Base-by-base conservation (phyloP, 176 grass and related monocot species). In the Thinopyrum elongatum region DNA sequence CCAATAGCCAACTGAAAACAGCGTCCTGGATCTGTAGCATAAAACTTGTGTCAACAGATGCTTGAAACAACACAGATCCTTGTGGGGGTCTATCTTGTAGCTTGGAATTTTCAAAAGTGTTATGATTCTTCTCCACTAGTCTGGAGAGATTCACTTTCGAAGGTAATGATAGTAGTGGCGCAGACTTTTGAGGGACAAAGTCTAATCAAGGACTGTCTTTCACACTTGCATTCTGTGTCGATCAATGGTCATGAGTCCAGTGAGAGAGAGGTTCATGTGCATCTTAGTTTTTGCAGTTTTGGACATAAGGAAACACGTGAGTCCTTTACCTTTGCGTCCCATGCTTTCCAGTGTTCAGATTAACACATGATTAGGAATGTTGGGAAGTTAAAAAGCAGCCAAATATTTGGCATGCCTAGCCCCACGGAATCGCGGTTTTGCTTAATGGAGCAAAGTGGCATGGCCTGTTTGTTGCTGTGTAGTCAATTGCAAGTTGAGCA, bases 1-100 rank as follows among this genome's bases (percentile, higher is more conserved):
- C 92, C 90, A 93, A 94, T 97, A 34, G 86, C 26, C 34, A 76
- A 84, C 76, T 88, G 90, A 89, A 91, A 92, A 83, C 79, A 86
- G 70, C 71, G 65, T 83, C 47, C 39, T 44, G 44, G 83, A 35
- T 35, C 68, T 71, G 78, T 84, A 67, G 76, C 70, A 85, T 33
- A 70, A 83, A 38, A 34, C 78, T 81, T 86, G 12, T 80, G 57
- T 51, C 90, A 82, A 91, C 89, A 69, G 74, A 85, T 87, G 90
- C 69, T 71, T 2, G 69, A 88, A 86, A 92, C 47, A 84, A 88
- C 55, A 87, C 83, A 78, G 55, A 76, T 92, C 34, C 88, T 78
- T 59, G 59, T 87, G 76, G 89, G 84, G 70, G 72, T 92, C 80
- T 67, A 46, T 23, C 77, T 76, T 77, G 26, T 88, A 85, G 83